These are phyloP conservation scores for Phaseolus coccineus DNA, from an alignment of 331 rosid genomes.

Conservation along the genomic window DNA sequence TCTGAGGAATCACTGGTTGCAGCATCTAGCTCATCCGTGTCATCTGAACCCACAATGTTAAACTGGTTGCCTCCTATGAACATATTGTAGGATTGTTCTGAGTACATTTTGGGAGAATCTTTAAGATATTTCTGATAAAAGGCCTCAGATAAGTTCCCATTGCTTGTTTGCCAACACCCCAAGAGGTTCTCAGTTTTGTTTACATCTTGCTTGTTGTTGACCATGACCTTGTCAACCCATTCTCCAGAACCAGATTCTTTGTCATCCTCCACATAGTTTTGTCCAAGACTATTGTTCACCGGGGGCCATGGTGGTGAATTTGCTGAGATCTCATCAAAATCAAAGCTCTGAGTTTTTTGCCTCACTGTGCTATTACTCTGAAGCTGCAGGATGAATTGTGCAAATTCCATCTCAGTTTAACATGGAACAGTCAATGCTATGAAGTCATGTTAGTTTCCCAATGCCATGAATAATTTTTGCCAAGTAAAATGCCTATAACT, in stretches of 20 bases:
- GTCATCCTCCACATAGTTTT: constrained; percentile 68
- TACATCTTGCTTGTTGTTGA: constrained; percentile 88
- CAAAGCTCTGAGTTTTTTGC: constrained; percentile 75
- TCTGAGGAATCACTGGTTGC: constrained; percentile 98
- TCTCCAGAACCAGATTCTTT: constrained; percentile 75
- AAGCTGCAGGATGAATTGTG: constrained; percentile 46
- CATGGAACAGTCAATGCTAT: too few species aligned
- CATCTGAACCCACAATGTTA: constrained; percentile 67
- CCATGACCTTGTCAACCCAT: constrained; percentile 99
- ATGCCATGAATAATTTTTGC: too few species aligned
- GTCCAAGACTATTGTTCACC: constrained; percentile 59
- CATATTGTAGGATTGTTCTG: constrained; percentile 75
- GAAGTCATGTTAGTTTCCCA: neutral
- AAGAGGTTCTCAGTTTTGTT: constrained; percentile 68
- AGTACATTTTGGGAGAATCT: constrained; percentile 72
- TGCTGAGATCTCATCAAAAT: constrained; percentile 80
- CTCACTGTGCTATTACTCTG: constrained; percentile 52
- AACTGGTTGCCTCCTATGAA: constrained; percentile 67
- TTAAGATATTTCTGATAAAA: constrained; percentile 89
- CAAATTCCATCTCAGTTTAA: neutral
- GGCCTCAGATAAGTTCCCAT: constrained; percentile 66
- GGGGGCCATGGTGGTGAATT: constrained; percentile 98
- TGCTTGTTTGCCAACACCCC: constrained; percentile 75
- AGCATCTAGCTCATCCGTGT: constrained; percentile 83
- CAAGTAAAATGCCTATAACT: neutral